Conservation (phyloP, 805 yeast genomes). For the Debaryomyces castellii region DNA sequence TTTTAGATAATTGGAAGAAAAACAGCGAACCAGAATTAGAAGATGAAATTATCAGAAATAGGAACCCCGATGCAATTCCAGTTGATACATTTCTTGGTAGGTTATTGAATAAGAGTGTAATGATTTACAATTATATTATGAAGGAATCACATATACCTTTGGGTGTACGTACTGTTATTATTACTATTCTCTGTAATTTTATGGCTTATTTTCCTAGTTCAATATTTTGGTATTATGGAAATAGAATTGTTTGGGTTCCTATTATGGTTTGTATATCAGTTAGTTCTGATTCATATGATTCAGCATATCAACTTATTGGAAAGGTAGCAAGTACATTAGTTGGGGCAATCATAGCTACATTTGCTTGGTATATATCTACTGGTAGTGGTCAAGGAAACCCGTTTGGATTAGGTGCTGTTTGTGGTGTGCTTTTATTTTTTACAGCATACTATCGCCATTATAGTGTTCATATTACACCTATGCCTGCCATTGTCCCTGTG, state of each 20-base stretch:
- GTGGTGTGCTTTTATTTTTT: constrained; percentile 22
- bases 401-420: constrained; percentile 30
- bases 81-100: constrained; percentile 22
- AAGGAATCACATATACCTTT: constrained; percentile 2
- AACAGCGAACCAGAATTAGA: constrained; percentile 1
- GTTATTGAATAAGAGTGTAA: constrained; percentile 16
- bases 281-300: constrained; percentile 3
- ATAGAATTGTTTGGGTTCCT: constrained; percentile 5
- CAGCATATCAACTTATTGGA: neutral
- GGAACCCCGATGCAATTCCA: constrained; percentile 30
- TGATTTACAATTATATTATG: constrained; percentile 15
- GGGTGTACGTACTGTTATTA: constrained; percentile 5
- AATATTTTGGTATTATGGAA: neutral
- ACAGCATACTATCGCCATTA: constrained; percentile 29
- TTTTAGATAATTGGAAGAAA: neutral
- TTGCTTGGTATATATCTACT: constrained; percentile 31
- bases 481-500: constrained; percentile 26
- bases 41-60: constrained; percentile 9
- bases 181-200: neutral
- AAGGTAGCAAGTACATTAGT: neutral
- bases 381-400: constrained; percentile 32
- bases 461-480: constrained; percentile 22
- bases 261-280: constrained; percentile 2
- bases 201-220: constrained; percentile 1
- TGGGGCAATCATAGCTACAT: constrained; percentile 11